Conservation (phyloP, 208 protist species). For the Leishmania mexicana region DNA sequence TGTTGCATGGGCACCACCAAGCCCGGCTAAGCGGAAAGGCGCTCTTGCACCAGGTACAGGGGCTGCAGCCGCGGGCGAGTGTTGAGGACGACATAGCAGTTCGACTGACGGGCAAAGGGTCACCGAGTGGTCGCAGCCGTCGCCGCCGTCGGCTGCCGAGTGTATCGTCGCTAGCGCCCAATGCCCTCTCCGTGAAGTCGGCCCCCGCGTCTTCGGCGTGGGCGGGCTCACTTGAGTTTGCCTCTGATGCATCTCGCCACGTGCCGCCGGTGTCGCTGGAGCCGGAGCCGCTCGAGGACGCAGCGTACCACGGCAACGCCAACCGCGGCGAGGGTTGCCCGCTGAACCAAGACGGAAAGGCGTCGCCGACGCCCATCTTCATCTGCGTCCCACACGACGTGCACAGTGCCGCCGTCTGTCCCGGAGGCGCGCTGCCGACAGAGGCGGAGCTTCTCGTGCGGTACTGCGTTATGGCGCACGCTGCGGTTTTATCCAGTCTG, state of each 20-base stretch:
- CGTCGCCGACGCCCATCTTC: constrained; percentile 49
- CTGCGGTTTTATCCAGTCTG: constrained; percentile 63
- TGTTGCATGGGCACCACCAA: constrained; percentile 27
- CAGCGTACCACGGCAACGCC: constrained; percentile 68
- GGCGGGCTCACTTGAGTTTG: constrained; percentile 7
- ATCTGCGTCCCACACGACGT: constrained; percentile 22
- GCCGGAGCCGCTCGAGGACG: constrained; percentile 38
- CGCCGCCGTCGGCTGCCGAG: not conserved
- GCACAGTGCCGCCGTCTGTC: not conserved
- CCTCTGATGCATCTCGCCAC: constrained; percentile 30
- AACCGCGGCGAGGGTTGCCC: constrained; percentile 73
- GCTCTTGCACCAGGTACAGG: constrained; percentile 53
- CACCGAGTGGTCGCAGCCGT: constrained; percentile 8
- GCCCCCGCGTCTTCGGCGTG: not conserved
- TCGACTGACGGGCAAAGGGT: constrained; percentile 2
- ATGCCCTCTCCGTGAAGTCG: not conserved
- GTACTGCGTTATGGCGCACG: constrained; percentile 70
- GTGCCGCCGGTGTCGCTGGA: constrained; percentile 50
- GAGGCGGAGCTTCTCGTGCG: constrained; percentile 23
- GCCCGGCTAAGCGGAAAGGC: not conserved
- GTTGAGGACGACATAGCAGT: constrained; percentile 54
- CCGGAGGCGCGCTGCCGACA: not conserved
- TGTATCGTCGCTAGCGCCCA: not conserved
- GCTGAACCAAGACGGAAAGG: constrained; percentile 44
- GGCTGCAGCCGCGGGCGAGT: constrained; percentile 39